Percentiles rank a stretch among this genome's conserved stretches.
Evolutionary conservation across 352 stramenopile genomes (phyloP).

Genomic region (Phytophthora kernoviae): DNA sequence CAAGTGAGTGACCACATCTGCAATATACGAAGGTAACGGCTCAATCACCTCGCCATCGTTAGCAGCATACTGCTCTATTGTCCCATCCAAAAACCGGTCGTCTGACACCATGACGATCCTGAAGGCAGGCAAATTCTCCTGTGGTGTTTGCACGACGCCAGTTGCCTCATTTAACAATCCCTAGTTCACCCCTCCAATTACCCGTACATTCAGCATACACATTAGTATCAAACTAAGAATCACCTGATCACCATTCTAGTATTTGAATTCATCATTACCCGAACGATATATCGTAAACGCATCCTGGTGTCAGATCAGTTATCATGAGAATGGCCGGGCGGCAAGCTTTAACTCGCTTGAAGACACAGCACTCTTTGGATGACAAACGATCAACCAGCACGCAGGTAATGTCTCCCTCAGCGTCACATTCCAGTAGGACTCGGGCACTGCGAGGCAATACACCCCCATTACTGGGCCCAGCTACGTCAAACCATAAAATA

Average conservation of each 20-base stretch:
- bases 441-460: constrained; percentile 33
- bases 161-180: constrained; percentile 19
- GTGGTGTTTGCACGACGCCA: constrained; percentile 34
- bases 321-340: constrained; percentile 39
- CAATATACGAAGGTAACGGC: constrained; percentile 25
- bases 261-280: constrained; percentile 17
- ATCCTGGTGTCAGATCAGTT: constrained; percentile 31
- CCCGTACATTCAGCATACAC: too few species aligned
- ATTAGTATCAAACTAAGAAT: background rate
- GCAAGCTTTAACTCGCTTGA: constrained; percentile 12
- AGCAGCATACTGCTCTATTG: background rate
- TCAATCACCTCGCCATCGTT: background rate
- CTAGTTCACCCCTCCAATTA: constrained; percentile 14
- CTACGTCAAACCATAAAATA: constrained; percentile 22
- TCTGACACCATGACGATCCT: constrained; percentile 30
- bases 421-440: constrained; percentile 51
- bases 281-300: constrained; percentile 47
- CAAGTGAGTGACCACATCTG: constrained; percentile 34
- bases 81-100: constrained; percentile 28
- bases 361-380: constrained; percentile 10
- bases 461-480: constrained; percentile 51
- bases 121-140: constrained; percentile 35
- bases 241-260: too few species aligned
- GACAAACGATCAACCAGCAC: constrained; percentile 44
- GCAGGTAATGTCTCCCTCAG: constrained; percentile 40